phyloP scores from a whole-genome alignment of 2,329 filamentous ascomycete genomes.

The Aotearoamyces nothofagi region DNA sequence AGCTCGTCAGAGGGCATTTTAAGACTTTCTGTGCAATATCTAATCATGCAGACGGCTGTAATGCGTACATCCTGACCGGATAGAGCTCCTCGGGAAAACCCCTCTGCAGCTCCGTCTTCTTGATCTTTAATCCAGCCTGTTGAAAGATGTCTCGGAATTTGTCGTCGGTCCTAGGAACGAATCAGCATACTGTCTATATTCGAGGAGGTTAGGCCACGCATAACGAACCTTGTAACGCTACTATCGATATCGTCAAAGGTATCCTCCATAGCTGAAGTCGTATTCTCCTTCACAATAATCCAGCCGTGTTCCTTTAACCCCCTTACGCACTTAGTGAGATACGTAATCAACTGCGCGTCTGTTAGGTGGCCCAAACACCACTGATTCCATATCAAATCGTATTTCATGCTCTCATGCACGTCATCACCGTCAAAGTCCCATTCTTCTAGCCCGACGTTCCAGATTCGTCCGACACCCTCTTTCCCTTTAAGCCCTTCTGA shows the following conservation, averaged over 20 bases:
- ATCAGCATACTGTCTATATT: no score
- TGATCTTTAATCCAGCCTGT: constrained; percentile 50
- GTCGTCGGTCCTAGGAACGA: constrained; percentile 51
- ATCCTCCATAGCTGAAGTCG: constrained; percentile 42
- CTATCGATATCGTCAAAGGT: constrained; percentile 63
- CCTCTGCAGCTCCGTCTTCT: constrained; percentile 56
- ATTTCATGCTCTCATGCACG: no score
- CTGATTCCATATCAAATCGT: constrained; percentile 79
- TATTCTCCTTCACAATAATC: constrained; percentile 72
- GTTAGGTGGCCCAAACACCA: constrained; percentile 81
- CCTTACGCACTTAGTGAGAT: constrained; percentile 43
- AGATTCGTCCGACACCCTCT: constrained; percentile 45
- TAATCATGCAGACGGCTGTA: no score
- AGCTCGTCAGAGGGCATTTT: no score
- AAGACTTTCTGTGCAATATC: no score
- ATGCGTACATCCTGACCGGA: constrained; percentile 65
- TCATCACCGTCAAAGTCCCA: constrained; percentile 48
- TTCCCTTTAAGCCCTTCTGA: constrained; percentile 43
- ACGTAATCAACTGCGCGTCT: constrained; percentile 55
- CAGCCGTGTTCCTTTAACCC: constrained; percentile 36
- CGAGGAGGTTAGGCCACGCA: no score
- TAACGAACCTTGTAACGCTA: constrained; percentile 51
- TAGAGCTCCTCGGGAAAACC: constrained; percentile 49
- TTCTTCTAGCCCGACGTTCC: constrained; percentile 61
- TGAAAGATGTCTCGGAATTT: constrained; percentile 60